phyloP scores from a whole-genome alignment of 306 rosid species.

The Canavalia ensiformis region DNA sequence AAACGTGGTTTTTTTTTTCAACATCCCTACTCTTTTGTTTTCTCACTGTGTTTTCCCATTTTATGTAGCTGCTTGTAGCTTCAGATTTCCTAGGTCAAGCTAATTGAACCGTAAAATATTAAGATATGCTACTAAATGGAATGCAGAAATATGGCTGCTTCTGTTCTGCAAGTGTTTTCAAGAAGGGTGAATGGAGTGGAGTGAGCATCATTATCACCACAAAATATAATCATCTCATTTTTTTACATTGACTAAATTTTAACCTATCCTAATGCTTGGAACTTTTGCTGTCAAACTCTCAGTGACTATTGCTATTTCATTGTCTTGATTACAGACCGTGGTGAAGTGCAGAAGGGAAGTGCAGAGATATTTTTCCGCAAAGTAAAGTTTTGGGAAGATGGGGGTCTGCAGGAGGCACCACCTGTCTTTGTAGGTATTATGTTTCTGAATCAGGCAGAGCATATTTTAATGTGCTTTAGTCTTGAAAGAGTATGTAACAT shows the following conservation, averaged over 20 bases:
- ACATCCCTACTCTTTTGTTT: background rate
- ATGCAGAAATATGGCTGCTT: conserved; percentile 1
- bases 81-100: conserved; percentile 31
- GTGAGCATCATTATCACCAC: conserved; percentile 21
- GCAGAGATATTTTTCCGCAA: conserved; percentile 89
- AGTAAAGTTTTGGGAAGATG: conserved; percentile 92
- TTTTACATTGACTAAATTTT: conserved; percentile 11
- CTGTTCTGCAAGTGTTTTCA: conserved; percentile 19
- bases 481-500: conserved; percentile 21
- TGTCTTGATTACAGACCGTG: conserved; percentile 67
- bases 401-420: conserved; percentile 84
- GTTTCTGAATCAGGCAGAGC: conserved; percentile 62
- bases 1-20: too few relatives aligned
- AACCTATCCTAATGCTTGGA: conserved; percentile 28
- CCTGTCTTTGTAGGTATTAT: conserved; percentile 99
- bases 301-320: background rate
- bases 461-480: conserved; percentile 32
- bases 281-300: background rate
- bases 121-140: conserved; percentile 2
- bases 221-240: background rate
- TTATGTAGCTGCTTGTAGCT: conserved; percentile 28
- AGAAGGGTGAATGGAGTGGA: conserved; percentile 7
- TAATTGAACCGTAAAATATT: conserved; percentile 28
- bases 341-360: conserved; percentile 77
- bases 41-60: background rate